Conservation (phyloP, 1,139 yeast species). For the Blastobotrys serpentis region DNA sequence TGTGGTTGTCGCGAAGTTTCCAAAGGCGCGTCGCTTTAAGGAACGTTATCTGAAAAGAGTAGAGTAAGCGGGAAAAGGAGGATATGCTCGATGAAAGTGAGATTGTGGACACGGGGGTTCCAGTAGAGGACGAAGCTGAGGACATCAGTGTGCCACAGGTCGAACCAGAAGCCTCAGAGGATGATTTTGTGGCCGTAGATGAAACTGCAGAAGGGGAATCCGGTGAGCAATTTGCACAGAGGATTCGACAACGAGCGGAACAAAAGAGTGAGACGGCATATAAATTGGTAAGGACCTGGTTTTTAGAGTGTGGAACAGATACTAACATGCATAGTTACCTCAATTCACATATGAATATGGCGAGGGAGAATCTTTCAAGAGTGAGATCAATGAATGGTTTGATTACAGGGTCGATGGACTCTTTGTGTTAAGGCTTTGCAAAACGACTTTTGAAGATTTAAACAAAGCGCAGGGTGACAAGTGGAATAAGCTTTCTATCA, state of each 20-base stretch:
- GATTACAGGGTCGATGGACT: conserved; percentile 30
- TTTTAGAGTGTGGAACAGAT: too few relatives aligned
- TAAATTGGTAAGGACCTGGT: too few relatives aligned
- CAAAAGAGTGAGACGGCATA: conserved; percentile 14
- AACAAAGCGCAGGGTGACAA: background rate
- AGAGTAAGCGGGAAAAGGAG: background rate
- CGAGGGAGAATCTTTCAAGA: conserved; percentile 28
- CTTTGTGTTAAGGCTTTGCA: conserved; percentile 11
- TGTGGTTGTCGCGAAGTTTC: too few relatives aligned
- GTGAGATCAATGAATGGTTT: conserved; percentile 41
- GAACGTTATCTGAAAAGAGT: background rate
- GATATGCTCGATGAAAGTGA: conserved; percentile 13
- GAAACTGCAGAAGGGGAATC: conserved; percentile 22
- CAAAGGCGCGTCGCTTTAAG: background rate
- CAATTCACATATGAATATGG: conserved; percentile 22
- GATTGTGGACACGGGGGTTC: conserved; percentile 17
- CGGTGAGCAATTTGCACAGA: conserved; percentile 25
- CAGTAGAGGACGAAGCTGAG: conserved; percentile 12
- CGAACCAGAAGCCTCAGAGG: conserved; percentile 14
- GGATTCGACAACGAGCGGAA: conserved; percentile 27
- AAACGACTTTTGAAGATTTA: background rate
- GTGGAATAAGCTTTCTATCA: conserved; percentile 16
- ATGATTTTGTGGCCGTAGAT: conserved; percentile 27
- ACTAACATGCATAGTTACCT: too few relatives aligned
- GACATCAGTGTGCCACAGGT: conserved; percentile 11